A percentile compares a stretch with the other conserved stretches of the same genome.
phyloP scores from a whole-genome alignment of 2,329 filamentous ascomycete species.

The Coccinonectria pachysandricola region DNA sequence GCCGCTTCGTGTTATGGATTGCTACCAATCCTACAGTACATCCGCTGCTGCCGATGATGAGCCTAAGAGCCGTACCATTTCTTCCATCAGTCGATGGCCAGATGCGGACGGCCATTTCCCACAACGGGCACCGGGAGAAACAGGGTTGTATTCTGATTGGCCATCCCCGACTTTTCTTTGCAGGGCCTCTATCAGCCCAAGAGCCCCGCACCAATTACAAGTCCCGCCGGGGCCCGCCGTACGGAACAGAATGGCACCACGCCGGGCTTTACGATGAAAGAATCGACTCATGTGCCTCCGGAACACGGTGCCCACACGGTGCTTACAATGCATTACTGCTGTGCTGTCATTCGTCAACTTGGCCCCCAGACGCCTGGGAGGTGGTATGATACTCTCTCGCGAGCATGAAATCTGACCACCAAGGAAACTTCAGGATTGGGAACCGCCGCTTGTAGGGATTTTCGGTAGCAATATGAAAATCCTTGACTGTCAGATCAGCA shows the following conservation, averaged over 20 bases:
- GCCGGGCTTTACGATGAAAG: constrained; percentile 6
- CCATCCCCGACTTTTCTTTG: background rate
- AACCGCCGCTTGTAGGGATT: constrained; percentile 14
- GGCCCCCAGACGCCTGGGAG: constrained; percentile 2
- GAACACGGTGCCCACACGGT: constrained; percentile 6
- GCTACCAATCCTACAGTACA: no score
- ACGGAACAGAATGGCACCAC: constrained; percentile 18
- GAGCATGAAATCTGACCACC: constrained; percentile 19
- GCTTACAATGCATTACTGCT: constrained; percentile 10
- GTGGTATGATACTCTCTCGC: constrained; percentile 17
- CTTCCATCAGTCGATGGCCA: constrained; percentile 11
- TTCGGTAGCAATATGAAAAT: constrained; percentile 8
- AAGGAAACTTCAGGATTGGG: constrained; percentile 16
- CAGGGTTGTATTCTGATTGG: constrained; percentile 9
- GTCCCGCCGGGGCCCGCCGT: constrained; percentile 16
- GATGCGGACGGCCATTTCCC: no score
- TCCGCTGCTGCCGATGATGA: no score
- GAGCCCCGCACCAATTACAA: constrained; percentile 14
- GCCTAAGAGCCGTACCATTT: no score
- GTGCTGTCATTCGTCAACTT: constrained; percentile 8
- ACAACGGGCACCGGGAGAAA: constrained; percentile 20
- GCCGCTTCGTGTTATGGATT: no score
- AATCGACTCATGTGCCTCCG: constrained; percentile 17
- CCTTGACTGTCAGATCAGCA: constrained; percentile 6
- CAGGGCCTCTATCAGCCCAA: constrained; percentile 7